Evolutionary conservation across 768 basidiomycete species (phyloP).

Genomic region (Rhodosporidiobolus sp.): DNA sequence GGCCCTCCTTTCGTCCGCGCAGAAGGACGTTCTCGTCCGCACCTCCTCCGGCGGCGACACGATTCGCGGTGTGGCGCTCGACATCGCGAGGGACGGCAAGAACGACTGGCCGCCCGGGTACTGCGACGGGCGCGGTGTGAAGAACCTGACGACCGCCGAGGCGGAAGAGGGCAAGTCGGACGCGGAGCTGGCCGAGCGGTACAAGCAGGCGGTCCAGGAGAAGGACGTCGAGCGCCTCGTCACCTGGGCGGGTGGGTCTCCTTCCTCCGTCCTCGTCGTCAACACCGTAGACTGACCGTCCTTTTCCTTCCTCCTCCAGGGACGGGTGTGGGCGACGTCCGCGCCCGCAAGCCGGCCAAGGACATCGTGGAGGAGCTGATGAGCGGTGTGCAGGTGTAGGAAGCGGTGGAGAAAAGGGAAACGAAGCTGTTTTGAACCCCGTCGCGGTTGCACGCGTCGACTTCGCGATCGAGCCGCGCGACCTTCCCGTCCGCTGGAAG

Average conservation of each 20-base stretch:
- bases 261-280: neutral
- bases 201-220: constrained; percentile 53
- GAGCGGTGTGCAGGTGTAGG: too few relatives aligned
- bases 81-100: constrained; percentile 55
- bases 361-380: too few relatives aligned
- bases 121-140: constrained; percentile 60
- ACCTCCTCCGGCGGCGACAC: constrained; percentile 46
- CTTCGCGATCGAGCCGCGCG: neutral
- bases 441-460: neutral
- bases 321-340: too few relatives aligned
- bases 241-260: constrained; percentile 61
- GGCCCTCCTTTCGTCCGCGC: constrained; percentile 57
- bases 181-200: constrained; percentile 53
- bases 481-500: neutral
- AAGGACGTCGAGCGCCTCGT: constrained; percentile 58
- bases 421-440: too few relatives aligned
- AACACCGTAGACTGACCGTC: neutral
- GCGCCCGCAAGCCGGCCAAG: too few relatives aligned
- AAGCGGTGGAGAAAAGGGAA: too few relatives aligned
- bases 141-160: constrained; percentile 61
- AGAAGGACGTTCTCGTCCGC: constrained; percentile 57
- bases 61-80: constrained; percentile 64
- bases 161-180: constrained; percentile 56
- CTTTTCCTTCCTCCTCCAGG: too few relatives aligned
- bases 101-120: constrained; percentile 52